Base-by-base conservation (phyloP, 352 stramenopile genomes). In the Phytophthora macrochlamydospora region DNA sequence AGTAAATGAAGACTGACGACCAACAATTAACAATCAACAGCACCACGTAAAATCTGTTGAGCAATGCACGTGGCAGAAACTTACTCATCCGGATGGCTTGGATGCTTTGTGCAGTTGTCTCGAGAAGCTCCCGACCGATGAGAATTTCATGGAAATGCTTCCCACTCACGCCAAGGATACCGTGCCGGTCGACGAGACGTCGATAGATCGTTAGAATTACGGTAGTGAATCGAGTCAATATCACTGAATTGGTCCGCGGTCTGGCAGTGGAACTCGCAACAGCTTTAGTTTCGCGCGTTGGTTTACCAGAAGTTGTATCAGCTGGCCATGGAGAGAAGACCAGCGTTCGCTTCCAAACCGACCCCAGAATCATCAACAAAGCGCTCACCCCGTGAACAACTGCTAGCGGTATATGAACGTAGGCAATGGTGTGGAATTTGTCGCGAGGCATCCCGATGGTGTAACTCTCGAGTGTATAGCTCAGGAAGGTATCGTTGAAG, bases 11-110 rank as follows among this genome's bases (percentile, higher is more conserved):
- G 1, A 65, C 38, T n/a, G 56, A 50, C 1, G 59, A 61, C 70
- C 65, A 78, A 11, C 65, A 75, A 42, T 75, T 78, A 4, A 64
- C 7, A 2, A 72, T 56, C 7, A 83, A 12, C 3, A 83, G 40
- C 0, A 29, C 32, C 5, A 78, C 69, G 8, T 73, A 78, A 24
- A 81, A 65, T 24, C 65, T 57, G 44, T 83, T 76, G 30, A 83
- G 55, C 43, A 70, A 63, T 12, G 65, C 4, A 12, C 55, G 56
- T 32, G 69, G 45, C 9, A 77, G 48, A 13, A 62, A 65, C 38
- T 62, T 57, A 38, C 69, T 77, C 56, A 77, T 77, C 12, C 57
- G 56, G 48, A 71, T 61, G n/a, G 59, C 64, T 42, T 76, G 68
- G 2, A 42, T n/a, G 1, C 51, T 61, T 9, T 76, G 69, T 18